Evolutionary conservation across 176 grass and related monocot genomes (phyloP), one percentile per base, ranked within the genome.

Genomic region (barley (Hordeum vulgare)): DNA sequence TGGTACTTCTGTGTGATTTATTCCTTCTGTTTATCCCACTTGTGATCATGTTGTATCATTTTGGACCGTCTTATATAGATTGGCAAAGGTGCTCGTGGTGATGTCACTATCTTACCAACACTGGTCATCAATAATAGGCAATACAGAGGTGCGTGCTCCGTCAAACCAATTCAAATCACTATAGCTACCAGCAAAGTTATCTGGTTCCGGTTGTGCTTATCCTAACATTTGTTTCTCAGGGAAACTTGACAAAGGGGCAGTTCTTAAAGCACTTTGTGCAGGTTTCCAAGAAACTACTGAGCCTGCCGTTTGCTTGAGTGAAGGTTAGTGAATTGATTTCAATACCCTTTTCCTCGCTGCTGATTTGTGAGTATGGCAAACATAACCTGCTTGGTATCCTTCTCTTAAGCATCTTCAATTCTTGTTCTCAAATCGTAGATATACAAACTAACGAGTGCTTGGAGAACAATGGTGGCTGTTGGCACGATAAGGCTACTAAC

Each of bases 391-490:
- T 5, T 42, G 39, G 40, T 27, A 74, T 9, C 61, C 40, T 54
- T 25, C 42, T 86, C 5, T 65, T 47, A 37, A 69, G 7, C 14
- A 17, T 75, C 17, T 33, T 18, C 7, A 31, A 26, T 77, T 35
- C 57, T 53, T 81, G 21, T 51, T 67, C 23, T 74, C 18, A 18
- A 65, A 53, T 72, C 75, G 42, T 74, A 99, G 96, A 86, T 18
- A 93, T 99, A 90, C 90, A 99, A 90, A 99, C 96, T 71, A 96
- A 99, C 20, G 96, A 99, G 85, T 99, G 96, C 36, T 82, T 94
- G 75, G 96, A 99, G 35, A 99, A 99, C 64, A 92, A 99, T 81
- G 96, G 96, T 67, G 96, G 91, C 78, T 99, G 93, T 84, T 99
- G 96, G 93, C 67, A 92, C 64, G 91, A 96, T 89, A 90, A 95